Conservation (phyloP, 1,284 basidiomycete species). For the Hypsizygus ulmarius region DNA sequence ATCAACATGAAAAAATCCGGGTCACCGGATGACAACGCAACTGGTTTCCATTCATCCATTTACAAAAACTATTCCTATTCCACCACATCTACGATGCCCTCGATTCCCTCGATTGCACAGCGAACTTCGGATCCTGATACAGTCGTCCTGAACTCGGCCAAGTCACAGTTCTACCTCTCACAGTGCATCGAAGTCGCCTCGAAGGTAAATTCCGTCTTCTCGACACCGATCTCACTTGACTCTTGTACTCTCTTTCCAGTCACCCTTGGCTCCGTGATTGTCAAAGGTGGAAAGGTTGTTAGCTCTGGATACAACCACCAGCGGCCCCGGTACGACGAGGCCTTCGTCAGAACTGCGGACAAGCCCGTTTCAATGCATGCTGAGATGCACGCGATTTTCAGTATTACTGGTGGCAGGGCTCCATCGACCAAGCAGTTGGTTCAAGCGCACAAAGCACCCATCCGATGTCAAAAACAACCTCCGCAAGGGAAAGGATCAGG, state of each 20-base stretch:
- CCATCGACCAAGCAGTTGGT: conserved; percentile 53
- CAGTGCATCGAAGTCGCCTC: conserved; percentile 50
- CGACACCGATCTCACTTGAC: neutral
- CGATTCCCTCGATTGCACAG: too few species aligned
- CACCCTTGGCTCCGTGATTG: conserved; percentile 51
- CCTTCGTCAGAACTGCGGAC: conserved; percentile 33
- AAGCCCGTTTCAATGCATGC: conserved; percentile 59
- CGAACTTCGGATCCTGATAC: too few species aligned
- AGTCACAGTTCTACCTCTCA: conserved; percentile 52
- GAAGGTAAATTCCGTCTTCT: conserved; percentile 33
- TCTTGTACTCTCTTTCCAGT: too few species aligned
- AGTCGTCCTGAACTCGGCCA: conserved; percentile 26
- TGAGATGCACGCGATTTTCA: conserved; percentile 60
- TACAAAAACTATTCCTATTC: too few species aligned
- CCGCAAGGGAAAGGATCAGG: conserved; percentile 8
- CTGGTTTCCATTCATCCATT: too few species aligned
- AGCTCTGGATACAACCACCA: conserved; percentile 55
- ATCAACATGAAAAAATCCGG: too few species aligned
- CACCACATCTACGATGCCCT: too few species aligned
- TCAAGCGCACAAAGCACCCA: conserved; percentile 11
- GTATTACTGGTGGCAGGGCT: conserved; percentile 49
- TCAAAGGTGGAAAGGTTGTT: conserved; percentile 57
- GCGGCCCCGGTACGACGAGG: conserved; percentile 52
- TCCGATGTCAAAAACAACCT: conserved; percentile 17
- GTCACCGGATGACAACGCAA: too few species aligned